Evolutionary conservation across 495 filamentous ascomycete species (phyloP).

Genomic region (Mycothermus thermophilus): DNA sequence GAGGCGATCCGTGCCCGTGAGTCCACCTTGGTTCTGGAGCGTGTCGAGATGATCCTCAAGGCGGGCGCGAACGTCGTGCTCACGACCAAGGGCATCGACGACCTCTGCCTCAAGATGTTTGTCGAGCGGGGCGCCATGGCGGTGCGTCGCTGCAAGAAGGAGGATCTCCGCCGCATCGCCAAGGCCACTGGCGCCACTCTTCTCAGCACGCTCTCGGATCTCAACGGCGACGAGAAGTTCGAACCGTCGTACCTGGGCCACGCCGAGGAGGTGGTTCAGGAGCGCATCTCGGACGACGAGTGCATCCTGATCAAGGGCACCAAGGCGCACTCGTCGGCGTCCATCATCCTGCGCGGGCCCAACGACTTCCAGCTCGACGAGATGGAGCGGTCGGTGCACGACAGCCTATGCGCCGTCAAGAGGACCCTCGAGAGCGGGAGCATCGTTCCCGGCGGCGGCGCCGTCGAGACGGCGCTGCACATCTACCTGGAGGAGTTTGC

Average conservation of each 20-base stretch:
- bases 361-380: slow-evolving; percentile 97
- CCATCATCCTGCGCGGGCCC: slow-evolving; percentile 87
- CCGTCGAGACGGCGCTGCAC: slow-evolving; percentile 95
- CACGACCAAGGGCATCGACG: slow-evolving; percentile 97
- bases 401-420: slow-evolving; percentile 93
- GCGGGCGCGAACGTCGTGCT: slow-evolving; percentile 92
- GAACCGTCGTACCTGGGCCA: slow-evolving; percentile 76
- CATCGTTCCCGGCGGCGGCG: slow-evolving; percentile 91
- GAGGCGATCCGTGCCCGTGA: slow-evolving; percentile 94
- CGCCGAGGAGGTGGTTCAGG: slow-evolving; percentile 91
- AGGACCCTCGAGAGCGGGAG: slow-evolving; percentile 91
- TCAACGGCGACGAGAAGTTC: slow-evolving; percentile 96
- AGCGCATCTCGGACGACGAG: slow-evolving; percentile 96
- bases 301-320: slow-evolving; percentile 95
- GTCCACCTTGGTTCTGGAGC: slow-evolving; percentile 81
- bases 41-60: slow-evolving; percentile 94
- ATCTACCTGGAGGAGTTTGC: slow-evolving; percentile 99
- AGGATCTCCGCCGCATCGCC: slow-evolving; percentile 89
- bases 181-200: slow-evolving; percentile 92
- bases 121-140: slow-evolving; percentile 93
- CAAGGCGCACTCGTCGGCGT: slow-evolving; percentile 82
- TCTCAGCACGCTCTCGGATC: slow-evolving; percentile 79
- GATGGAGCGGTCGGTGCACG: slow-evolving; percentile 97
- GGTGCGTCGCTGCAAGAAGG: slow-evolving; percentile 95
- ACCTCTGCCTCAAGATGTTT: slow-evolving; percentile 86